These are phyloP conservation scores for Ustilago xerochloae DNA, from an alignment of 1,284 basidiomycete species.

Conservation along the genomic window DNA sequence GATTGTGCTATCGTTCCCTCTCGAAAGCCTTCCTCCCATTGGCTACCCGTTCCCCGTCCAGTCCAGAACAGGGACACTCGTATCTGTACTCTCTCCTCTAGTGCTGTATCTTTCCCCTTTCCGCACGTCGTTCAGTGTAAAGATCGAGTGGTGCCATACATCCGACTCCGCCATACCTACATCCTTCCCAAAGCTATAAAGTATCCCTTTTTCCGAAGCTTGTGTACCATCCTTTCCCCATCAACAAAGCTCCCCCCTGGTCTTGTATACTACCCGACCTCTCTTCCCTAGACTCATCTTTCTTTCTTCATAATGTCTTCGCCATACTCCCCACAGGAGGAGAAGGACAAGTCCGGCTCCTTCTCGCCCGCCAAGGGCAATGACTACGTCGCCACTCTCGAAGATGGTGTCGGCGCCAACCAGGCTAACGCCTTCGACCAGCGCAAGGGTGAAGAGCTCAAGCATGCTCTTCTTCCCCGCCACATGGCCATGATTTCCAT, in stretches of 20 bases:
- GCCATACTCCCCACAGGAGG: slow-evolving; percentile 26
- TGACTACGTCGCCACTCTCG: slow-evolving; percentile 34
- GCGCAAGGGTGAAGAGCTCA: slow-evolving; percentile 53
- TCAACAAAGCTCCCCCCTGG: neutral
- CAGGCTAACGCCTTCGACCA: slow-evolving; percentile 45
- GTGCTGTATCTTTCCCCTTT: slow-evolving; percentile 7
- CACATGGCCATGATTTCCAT: slow-evolving; percentile 55
- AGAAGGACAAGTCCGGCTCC: slow-evolving; percentile 42
- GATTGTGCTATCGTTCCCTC: slow-evolving; percentile 18
- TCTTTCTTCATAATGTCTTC: slow-evolving; percentile 21
- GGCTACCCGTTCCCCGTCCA: slow-evolving; percentile 25
- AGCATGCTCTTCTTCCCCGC: slow-evolving; percentile 51
- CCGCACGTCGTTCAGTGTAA: neutral
- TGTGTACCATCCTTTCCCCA: neutral
- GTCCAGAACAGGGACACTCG: neutral
- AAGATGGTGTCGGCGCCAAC: slow-evolving; percentile 31
- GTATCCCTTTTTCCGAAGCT: neutral
- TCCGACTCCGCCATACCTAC: neutral
- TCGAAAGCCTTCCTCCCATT: slow-evolving; percentile 16
- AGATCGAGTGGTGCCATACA: neutral
- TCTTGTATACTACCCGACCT: neutral
- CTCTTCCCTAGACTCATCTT: slow-evolving; percentile 1
- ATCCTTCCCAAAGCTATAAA: slow-evolving; percentile 24
- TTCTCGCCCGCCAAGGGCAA: slow-evolving; percentile 19
- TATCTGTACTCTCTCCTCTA: slow-evolving; percentile 3